Evolutionary conservation across 2,329 filamentous ascomycete genomes (phyloP).

Genomic region (Colletotrichum caudatum): DNA sequence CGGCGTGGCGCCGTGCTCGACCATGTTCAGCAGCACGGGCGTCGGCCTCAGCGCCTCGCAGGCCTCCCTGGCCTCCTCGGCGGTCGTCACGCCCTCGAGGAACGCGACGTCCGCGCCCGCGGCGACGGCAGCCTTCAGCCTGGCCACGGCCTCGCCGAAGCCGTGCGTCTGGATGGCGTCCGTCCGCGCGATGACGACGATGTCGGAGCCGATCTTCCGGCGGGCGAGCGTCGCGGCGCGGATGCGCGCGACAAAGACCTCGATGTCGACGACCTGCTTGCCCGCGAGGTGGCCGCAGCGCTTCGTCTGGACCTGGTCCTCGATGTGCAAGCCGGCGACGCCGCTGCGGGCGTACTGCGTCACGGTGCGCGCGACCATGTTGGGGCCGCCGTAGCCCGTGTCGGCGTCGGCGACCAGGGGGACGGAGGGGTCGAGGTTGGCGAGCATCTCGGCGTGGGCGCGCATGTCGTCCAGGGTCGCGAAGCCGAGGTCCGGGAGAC

Average conservation of each 20-base stretch:
- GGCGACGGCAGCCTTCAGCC: slow-evolving; percentile 63
- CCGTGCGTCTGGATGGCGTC: slow-evolving; percentile 69
- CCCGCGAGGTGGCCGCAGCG: slow-evolving; percentile 73
- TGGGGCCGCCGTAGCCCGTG: slow-evolving; percentile 67
- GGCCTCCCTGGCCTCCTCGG: slow-evolving; percentile 61
- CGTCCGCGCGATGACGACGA: slow-evolving; percentile 74
- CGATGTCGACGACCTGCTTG: slow-evolving; percentile 67
- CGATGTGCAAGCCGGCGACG: slow-evolving; percentile 71
- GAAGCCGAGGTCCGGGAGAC: slow-evolving; percentile 73
- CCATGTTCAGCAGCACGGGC: slow-evolving; percentile 69
- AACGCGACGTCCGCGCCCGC: slow-evolving; percentile 71
- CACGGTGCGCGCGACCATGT: slow-evolving; percentile 66
- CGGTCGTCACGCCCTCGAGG: slow-evolving; percentile 67
- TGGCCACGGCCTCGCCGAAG: slow-evolving; percentile 65
- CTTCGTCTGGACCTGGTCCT: slow-evolving; percentile 74
- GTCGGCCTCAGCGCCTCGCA: slow-evolving; percentile 61
- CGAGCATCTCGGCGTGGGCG: slow-evolving; percentile 73
- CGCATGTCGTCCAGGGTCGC: slow-evolving; percentile 73
- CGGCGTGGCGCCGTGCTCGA: slow-evolving; percentile 67
- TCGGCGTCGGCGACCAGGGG: slow-evolving; percentile 74
- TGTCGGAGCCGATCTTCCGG: slow-evolving; percentile 62
- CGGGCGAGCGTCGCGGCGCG: slow-evolving; percentile 66
- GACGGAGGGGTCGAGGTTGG: slow-evolving; percentile 64
- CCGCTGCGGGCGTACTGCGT: slow-evolving; percentile 65
- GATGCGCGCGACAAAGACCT: slow-evolving; percentile 67